Evolutionary conservation across 257 asterid species (phyloP), one percentile per base, ranked within the genome.

Genomic region (Gardenia jasminoides): DNA sequence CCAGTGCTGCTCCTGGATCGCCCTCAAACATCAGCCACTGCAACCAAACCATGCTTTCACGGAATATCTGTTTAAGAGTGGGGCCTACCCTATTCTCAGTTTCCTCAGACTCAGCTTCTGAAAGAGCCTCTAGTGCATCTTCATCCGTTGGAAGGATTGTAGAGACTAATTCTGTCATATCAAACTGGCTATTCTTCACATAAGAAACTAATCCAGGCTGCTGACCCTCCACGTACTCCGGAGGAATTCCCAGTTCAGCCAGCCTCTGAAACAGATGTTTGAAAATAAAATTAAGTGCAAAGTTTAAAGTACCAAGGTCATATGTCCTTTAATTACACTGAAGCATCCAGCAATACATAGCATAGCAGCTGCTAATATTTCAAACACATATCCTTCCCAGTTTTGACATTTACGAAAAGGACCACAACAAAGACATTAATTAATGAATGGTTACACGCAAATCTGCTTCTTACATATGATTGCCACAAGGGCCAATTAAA

Each of bases 1-100:
- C 89, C 20, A 96, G 82, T n/a, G 94, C 93, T 78, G 70, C 44
- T 19, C 81, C 74, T 4, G 97, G 98, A 24, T 93, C 91, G n/a
- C 90, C 90, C 81, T 91, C 92, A 43, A 96, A 96, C 98, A 96
- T 96, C 93, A 96, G 79, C 97, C 99, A 96, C 80, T 86, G 93
- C 87, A 93, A 76, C 99, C 99, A 96, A 58, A 41, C 47, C 86
- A 92, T 80, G 83, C 96, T 89, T 79, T 93, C 98, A 4, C 52
- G 82, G 76, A 83, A 87, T 30, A 81, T 79, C 50, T 88, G 89
- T 70, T 87, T 86, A 77, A 85, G 81, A 74, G 78, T 77, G 43
- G 86, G 83, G 75, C 75, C 78, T 47, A 48, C 58, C 6, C 47
- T 72, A 36, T 81, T 76, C 76, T 62, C 78, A 44, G 84, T 48